These are phyloP conservation scores for Backusella tarrabulga DNA, from an alignment of 192 early-diverging fungal species.

Conservation along the genomic window DNA sequence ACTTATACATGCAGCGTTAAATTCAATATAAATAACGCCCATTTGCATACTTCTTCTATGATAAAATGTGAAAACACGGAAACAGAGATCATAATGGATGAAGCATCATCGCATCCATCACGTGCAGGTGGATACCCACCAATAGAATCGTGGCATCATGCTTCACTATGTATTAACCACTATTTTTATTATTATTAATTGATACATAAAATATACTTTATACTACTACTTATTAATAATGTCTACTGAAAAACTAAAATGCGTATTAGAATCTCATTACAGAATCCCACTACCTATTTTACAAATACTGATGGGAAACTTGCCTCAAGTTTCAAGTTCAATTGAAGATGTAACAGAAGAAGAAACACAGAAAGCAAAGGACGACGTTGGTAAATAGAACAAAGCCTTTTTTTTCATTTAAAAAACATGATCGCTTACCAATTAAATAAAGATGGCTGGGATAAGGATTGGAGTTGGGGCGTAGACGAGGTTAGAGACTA, in stretches of 20 bases:
- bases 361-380: constrained; percentile 15
- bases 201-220: not conserved
- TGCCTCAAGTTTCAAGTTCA: constrained; percentile 29
- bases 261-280: constrained; percentile 28
- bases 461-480: constrained; percentile 33
- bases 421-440: not conserved
- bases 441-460: constrained; percentile 28
- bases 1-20: no score
- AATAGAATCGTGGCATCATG: not conserved
- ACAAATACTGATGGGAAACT: constrained; percentile 32
- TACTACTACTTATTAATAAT: not conserved
- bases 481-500: constrained; percentile 24
- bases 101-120: not conserved
- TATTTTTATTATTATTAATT: no score
- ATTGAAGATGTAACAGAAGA: constrained; percentile 24
- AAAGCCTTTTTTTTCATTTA: not conserved
- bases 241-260: constrained; percentile 17
- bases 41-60: no score
- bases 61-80: no score
- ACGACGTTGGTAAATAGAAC: constrained; percentile 11
- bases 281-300: constrained; percentile 36
- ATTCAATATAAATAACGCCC: no score
- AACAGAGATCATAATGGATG: no score
- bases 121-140: not conserved
- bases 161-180: not conserved